These are phyloP conservation scores for Pseudogymnoascus sp. DNA, from an alignment of 2,329 filamentous ascomycete species.

Conservation along the genomic window DNA sequence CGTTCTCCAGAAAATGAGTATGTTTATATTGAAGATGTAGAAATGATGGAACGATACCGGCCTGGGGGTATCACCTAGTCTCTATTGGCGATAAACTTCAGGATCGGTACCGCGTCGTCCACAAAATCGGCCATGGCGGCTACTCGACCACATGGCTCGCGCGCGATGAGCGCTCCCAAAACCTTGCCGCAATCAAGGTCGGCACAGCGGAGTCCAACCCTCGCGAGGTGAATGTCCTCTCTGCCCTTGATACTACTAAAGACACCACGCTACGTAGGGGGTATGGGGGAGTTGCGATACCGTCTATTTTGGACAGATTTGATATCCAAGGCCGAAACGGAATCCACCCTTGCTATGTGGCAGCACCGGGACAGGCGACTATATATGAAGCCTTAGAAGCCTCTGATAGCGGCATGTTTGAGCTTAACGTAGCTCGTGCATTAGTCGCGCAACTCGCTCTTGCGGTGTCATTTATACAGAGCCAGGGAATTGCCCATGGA, in stretches of 20 bases:
- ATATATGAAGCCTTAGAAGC: conserved; percentile 21
- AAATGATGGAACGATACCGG: conserved; percentile 15
- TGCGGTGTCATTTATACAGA: conserved; percentile 22
- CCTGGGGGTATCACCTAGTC: conserved; percentile 17
- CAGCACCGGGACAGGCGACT: conserved; percentile 18
- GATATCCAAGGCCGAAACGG: conserved; percentile 21
- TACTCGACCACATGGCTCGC: conserved; percentile 37
- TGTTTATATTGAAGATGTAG: conserved; percentile 12
- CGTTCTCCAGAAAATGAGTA: background rate
- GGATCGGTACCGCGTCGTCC: conserved; percentile 30
- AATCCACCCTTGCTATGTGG: conserved; percentile 21
- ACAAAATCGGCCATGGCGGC: conserved; percentile 34
- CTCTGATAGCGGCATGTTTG: conserved; percentile 18
- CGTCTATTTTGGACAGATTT: conserved; percentile 17
- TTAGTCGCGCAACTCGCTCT: conserved; percentile 22
- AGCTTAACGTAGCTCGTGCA: conserved; percentile 18
- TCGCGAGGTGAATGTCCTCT: background rate
- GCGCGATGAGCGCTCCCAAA: conserved; percentile 20
- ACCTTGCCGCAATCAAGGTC: background rate
- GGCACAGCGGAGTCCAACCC: background rate
- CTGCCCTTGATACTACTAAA: background rate
- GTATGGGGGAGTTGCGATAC: background rate
- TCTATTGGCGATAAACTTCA: conserved; percentile 25
- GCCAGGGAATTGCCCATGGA: conserved; percentile 18
- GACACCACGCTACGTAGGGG: background rate